A percentile compares a stretch with the other conserved stretches of the same genome.
Conservation (phyloP, 495 filamentous ascomycete genomes). For the Aspergillus ellipticus region DNA sequence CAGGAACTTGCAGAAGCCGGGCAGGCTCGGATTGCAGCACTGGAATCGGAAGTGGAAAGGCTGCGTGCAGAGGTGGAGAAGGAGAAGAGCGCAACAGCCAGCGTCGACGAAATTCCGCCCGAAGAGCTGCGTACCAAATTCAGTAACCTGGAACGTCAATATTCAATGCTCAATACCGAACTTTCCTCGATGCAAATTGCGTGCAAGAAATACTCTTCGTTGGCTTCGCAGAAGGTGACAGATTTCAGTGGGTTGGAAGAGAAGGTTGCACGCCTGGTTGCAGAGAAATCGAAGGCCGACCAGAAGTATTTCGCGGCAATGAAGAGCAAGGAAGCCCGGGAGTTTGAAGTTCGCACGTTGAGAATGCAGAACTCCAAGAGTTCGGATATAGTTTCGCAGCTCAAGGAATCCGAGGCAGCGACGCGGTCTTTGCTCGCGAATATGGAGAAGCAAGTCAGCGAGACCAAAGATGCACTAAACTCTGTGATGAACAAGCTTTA, state of each 20-base stretch:
- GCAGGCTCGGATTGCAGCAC: constrained; percentile 66
- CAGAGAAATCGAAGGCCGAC: constrained; percentile 93
- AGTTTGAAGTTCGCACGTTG: constrained; percentile 70
- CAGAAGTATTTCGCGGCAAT: constrained; percentile 96
- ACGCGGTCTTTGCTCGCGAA: constrained; percentile 64
- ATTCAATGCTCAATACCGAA: constrained; percentile 79
- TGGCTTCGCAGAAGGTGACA: constrained; percentile 81
- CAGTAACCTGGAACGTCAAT: constrained; percentile 68
- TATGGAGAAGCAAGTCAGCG: constrained; percentile 83
- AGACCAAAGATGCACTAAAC: constrained; percentile 70
- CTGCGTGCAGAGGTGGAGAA: constrained; percentile 52
- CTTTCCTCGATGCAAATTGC: constrained; percentile 80
- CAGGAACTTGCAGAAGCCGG: constrained; percentile 75
- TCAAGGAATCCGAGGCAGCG: constrained; percentile 79
- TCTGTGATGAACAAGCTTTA: constrained; percentile 64
- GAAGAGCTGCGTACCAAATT: constrained; percentile 74
- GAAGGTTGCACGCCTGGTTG: constrained; percentile 64
- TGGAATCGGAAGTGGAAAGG: constrained; percentile 79
- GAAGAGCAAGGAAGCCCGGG: constrained; percentile 83
- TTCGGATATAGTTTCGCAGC: constrained; percentile 85
- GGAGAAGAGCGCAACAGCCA: constrained; percentile 37
- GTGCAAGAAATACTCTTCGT: constrained; percentile 76
- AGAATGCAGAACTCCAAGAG: constrained; percentile 81
- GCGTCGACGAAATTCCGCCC: constrained; percentile 41
- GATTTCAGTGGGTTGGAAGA: constrained; percentile 76